Percentiles rank a stretch among this genome's conserved stretches.
These are phyloP conservation scores for Peronospora belbahrii DNA, from an alignment of 352 stramenopile genomes.

Conservation along the genomic window DNA sequence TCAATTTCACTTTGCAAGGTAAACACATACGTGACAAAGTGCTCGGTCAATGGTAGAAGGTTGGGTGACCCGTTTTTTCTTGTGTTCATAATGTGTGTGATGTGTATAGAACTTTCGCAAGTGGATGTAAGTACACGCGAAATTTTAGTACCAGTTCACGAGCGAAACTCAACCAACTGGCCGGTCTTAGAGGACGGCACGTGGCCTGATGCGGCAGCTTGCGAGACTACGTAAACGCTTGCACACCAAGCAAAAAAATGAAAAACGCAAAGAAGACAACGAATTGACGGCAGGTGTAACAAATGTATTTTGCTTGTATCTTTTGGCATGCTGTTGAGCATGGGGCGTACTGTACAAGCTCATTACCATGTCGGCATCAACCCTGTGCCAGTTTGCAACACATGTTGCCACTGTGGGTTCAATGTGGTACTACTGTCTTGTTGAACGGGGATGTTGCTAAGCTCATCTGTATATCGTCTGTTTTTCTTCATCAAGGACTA, in stretches of 20 bases:
- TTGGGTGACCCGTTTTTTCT: not conserved
- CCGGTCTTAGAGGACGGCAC: constrained; percentile 58
- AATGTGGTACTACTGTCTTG: too few relatives aligned
- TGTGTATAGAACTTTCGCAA: constrained; percentile 56
- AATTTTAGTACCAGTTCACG: constrained; percentile 67
- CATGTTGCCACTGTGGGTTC: not conserved
- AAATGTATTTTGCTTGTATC: constrained; percentile 56
- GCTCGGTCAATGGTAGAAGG: not conserved
- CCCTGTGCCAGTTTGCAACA: not conserved
- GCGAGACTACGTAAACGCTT: constrained; percentile 24
- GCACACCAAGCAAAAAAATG: constrained; percentile 27
- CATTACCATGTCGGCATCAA: not conserved
- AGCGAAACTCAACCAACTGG: constrained; percentile 72
- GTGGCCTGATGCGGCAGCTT: constrained; percentile 45
- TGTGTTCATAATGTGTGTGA: not conserved
- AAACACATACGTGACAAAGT: not conserved
- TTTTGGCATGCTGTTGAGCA: constrained; percentile 14
- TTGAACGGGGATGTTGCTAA: too few relatives aligned
- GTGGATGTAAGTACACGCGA: constrained; percentile 63
- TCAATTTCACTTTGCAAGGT: constrained; percentile 92
- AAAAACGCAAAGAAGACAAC: constrained; percentile 16
- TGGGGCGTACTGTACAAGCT: not conserved
- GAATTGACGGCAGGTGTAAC: constrained; percentile 23
- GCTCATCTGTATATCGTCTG: too few relatives aligned
- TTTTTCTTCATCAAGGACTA: too few relatives aligned